phyloP scores from a whole-genome alignment of 225 moss, liverwort and hornwort species.

The Antitrichia curtipendula region DNA sequence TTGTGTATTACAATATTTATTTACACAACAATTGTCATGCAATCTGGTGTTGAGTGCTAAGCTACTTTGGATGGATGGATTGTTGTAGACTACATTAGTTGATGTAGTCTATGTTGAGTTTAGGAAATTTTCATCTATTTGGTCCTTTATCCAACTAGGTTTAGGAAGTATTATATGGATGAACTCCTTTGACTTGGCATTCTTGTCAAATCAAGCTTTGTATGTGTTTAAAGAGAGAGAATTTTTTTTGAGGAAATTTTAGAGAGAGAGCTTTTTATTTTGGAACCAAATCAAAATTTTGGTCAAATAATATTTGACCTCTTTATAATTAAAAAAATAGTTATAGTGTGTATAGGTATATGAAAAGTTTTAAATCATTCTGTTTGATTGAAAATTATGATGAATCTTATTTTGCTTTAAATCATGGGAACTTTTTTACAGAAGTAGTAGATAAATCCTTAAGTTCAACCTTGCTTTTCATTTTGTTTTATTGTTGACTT shows the following conservation, averaged over 20 bases:
- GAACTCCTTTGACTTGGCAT: neutral
- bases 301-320: neutral
- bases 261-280: rapidly evolving
- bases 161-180: neutral
- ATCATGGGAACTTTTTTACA: neutral
- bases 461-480: neutral
- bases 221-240: too few relatives aligned
- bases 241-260: neutral
- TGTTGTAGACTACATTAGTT: too few relatives aligned
- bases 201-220: neutral
- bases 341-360: neutral
- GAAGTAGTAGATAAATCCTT: neutral
- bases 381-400: neutral
- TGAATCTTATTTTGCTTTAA: neutral
- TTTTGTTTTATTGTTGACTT: neutral
- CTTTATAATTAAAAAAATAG: neutral
- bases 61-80: too few relatives aligned
- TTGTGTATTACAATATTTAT: too few relatives aligned
- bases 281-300: neutral
- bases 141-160: neutral
- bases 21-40: too few relatives aligned
- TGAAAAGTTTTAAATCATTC: neutral
- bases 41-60: too few relatives aligned
- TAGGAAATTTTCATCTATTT: neutral
- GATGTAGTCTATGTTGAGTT: too few relatives aligned